phyloP scores from a whole-genome alignment of 345 rosid species.

The Citropsis articulata region DNA sequence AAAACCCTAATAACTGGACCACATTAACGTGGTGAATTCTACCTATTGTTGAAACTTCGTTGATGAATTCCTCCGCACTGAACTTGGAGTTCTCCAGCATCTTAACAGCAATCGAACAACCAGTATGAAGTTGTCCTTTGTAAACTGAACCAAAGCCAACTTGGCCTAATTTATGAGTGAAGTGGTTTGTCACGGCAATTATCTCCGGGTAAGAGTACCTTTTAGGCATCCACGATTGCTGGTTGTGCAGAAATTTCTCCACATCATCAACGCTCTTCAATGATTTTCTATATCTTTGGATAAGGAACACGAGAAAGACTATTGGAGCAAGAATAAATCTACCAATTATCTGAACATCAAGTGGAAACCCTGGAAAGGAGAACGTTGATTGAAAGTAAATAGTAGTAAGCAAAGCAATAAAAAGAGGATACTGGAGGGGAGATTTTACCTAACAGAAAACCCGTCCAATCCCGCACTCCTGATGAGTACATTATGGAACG shows the following conservation, averaged over 20 bases:
- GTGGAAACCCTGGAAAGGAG: no score
- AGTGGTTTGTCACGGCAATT: slow-evolving; percentile 3
- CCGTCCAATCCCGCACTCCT: no score
- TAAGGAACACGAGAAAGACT: background rate
- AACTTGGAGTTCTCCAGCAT: slow-evolving; percentile 8
- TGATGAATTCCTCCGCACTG: slow-evolving; percentile 13
- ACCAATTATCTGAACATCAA: no score
- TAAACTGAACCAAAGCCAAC: slow-evolving; percentile 5
- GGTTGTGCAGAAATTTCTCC: background rate
- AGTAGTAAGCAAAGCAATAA: no score
- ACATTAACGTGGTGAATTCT: slow-evolving; percentile 16
- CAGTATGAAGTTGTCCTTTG: background rate
- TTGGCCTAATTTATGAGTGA: slow-evolving; percentile 9
- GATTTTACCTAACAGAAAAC: background rate
- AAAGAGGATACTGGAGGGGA: background rate
- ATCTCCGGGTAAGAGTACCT: slow-evolving; percentile 4
- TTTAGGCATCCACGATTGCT: background rate
- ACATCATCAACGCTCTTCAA: background rate
- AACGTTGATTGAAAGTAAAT: no score
- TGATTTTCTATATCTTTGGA: background rate
- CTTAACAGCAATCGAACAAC: background rate
- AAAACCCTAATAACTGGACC: slow-evolving; percentile 2
- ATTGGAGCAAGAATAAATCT: background rate
- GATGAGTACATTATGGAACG: no score
- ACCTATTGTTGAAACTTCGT: slow-evolving; percentile 5